Evolutionary conservation across 306 rosid species (phyloP).

Genomic region (Citrullus colocynthis): DNA sequence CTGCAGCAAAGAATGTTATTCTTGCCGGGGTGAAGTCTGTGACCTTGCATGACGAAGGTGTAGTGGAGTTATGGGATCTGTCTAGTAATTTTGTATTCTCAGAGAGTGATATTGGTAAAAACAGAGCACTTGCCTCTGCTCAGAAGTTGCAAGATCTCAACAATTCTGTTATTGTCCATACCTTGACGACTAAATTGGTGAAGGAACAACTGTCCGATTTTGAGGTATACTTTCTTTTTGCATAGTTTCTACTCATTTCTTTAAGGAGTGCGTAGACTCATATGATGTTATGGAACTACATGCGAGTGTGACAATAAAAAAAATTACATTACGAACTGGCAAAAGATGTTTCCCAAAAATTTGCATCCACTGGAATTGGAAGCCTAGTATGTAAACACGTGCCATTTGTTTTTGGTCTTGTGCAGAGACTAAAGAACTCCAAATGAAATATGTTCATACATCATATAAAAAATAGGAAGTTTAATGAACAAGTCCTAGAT

Average conservation of each 20-base stretch:
- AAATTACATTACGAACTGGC: background rate
- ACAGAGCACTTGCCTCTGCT: constrained; percentile 65
- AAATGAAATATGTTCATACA: background rate
- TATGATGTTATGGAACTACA: background rate
- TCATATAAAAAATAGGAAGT: background rate
- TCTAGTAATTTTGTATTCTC: constrained; percentile 62
- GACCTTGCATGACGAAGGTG: constrained; percentile 79
- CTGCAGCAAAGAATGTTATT: constrained; percentile 87
- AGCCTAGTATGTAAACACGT: background rate
- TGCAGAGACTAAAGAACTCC: background rate
- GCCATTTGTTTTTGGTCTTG: background rate
- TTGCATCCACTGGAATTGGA: background rate
- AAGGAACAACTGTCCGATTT: constrained; percentile 59
- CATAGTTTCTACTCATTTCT: background rate
- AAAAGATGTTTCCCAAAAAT: background rate
- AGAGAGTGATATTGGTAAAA: constrained; percentile 59
- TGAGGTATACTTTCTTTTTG: constrained; percentile 28
- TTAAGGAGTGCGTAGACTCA: background rate
- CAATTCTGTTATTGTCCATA: constrained; percentile 61
- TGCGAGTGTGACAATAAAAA: background rate
- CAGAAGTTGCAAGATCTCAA: constrained; percentile 89
- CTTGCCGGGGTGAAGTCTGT: constrained; percentile 90
- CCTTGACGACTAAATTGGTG: constrained; percentile 38
- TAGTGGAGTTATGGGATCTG: constrained; percentile 71
- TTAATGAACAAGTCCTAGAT: background rate